Evolutionary conservation across 2,329 filamentous ascomycete genomes (phyloP), one percentile per base, ranked within the genome.

Genomic region (Colletotrichum orchidophilum): DNA sequence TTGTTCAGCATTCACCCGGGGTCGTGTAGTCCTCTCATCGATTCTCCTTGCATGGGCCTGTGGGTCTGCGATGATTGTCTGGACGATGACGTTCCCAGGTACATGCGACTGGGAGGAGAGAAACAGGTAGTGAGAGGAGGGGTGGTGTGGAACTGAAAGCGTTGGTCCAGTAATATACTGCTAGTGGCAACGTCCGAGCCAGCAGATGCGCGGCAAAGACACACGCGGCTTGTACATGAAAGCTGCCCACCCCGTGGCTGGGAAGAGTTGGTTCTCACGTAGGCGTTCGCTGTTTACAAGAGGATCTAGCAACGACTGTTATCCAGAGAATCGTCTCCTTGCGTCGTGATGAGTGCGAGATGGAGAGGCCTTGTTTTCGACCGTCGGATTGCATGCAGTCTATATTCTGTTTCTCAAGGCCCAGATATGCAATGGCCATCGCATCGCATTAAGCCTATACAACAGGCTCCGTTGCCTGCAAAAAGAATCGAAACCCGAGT

Each of bases 341-440:
- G 11, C 21, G 27, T 29, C 31, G 26, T 9, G 9, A 29, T 15
- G 24, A 27, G 11, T 6, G 33, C 24, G 31, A 7, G 11, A 27
- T 53, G 31, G n/a, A 24, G 29, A n/a, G 24, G 39, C 54, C 18
- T 26, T 63, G 57, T 26, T 29, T 54, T 55, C 33, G 64, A 59
- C 68, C 53, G 68, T 58, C 64, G 68, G 69, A 69, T 63, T 63
- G 66, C 69, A 69, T 69, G 69, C 65, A 71, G 59, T 69, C 69
- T 71, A 71, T 71, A 63, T 57, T 60, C 64, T 69, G 64, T 71
- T 33, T 69, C 59, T 52, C 58, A 8, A 31, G 58, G 46, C 69
- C 33, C 46, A 68, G 35, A 63, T 68, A 69, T 69, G 69, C 69
- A 63, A 55, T 55, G 59, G 64, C 69, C 58, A 46, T 63, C 65